A percentile compares a stretch with the other conserved stretches of the same genome.
These are phyloP conservation scores for Austroboletus eburneus DNA, from an alignment of 768 basidiomycete genomes.

Conservation along the genomic window DNA sequence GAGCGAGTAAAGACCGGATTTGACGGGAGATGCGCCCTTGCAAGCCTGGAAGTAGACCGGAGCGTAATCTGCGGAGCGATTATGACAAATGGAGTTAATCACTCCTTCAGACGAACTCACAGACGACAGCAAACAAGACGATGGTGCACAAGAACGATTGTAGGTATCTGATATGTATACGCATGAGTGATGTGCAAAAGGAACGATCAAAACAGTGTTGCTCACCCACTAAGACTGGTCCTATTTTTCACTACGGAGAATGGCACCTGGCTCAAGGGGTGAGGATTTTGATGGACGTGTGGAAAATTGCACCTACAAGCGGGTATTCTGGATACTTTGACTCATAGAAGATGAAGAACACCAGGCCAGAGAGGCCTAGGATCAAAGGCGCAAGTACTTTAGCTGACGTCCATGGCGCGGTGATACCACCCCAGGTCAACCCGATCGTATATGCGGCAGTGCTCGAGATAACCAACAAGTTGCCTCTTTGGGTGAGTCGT, in stretches of 20 bases:
- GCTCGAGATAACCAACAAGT: slow-evolving; percentile 35
- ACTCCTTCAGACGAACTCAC: slow-evolving; percentile 10
- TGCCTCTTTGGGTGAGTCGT: slow-evolving; percentile 31
- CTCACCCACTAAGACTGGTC: slow-evolving; percentile 28
- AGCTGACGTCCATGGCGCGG: slow-evolving; percentile 39
- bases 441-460: slow-evolving; percentile 35
- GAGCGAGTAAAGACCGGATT: slow-evolving; percentile 27
- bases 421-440: slow-evolving; percentile 48
- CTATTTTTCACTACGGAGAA: slow-evolving; percentile 24
- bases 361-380: slow-evolving; percentile 38
- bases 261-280: slow-evolving; percentile 3
- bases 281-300: not conserved
- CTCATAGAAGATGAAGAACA: slow-evolving; percentile 40
- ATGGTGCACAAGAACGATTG: slow-evolving; percentile 24
- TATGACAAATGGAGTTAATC: not conserved
- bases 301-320: slow-evolving; percentile 20
- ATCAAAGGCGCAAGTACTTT: slow-evolving; percentile 42
- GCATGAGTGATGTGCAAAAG: not conserved
- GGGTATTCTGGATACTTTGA: slow-evolving; percentile 25
- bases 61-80: slow-evolving; percentile 29
- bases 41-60: slow-evolving; percentile 45
- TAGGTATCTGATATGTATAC: slow-evolving; percentile 16
- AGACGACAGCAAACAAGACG: slow-evolving; percentile 15
- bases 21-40: slow-evolving; percentile 31
- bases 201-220: not conserved